These are phyloP conservation scores for Hanseniaspora valbyensis DNA, from an alignment of 805 yeast genomes.

Conservation along the genomic window DNA sequence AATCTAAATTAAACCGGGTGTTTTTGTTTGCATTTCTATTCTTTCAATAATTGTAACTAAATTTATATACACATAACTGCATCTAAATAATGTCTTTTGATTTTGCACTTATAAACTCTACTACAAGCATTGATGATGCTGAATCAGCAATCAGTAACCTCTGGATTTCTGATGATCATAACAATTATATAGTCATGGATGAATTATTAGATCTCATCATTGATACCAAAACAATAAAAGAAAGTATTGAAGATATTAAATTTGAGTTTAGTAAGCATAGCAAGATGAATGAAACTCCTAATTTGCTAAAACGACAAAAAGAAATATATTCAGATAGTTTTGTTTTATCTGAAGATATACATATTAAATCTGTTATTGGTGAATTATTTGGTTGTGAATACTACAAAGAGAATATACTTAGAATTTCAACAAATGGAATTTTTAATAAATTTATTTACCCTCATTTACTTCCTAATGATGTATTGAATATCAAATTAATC, in stretches of 20 bases:
- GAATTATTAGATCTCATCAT: conserved; percentile 7
- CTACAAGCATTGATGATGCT: background rate
- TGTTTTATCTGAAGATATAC: background rate
- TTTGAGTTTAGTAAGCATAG: background rate
- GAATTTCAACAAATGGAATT: conserved; percentile 2
- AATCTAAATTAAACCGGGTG: background rate
- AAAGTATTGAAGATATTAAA: background rate
- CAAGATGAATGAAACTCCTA: background rate
- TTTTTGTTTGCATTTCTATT: background rate
- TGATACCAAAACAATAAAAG: background rate
- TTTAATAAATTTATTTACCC: conserved; percentile 11
- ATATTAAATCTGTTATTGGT: conserved; percentile 6
- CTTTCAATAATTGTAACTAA: background rate
- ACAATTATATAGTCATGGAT: background rate
- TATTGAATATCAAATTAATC: background rate
- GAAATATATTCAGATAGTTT: conserved; percentile 6
- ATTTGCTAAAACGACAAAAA: background rate
- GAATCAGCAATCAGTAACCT: background rate
- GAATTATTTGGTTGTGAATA: background rate
- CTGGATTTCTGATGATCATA: background rate
- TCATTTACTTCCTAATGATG: background rate
- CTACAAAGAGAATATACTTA: background rate
- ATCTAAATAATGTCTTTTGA: background rate
- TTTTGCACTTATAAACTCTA: background rate
- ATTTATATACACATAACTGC: too few relatives aligned